Base-by-base conservation (phyloP, 164 flowering plant species). In the Warburgia ugandensis region DNA sequence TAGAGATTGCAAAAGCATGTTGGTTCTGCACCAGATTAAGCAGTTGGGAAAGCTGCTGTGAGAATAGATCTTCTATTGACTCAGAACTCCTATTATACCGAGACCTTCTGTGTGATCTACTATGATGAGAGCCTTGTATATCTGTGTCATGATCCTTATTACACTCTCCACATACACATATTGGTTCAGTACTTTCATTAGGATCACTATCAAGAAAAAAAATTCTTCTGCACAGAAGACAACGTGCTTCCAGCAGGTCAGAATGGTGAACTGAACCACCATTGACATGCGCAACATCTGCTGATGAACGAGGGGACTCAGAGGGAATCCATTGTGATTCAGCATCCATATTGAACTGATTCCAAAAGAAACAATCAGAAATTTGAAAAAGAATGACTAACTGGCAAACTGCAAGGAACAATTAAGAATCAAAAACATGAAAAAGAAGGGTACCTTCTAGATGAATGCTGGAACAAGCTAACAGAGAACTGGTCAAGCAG, bases 111-210 rank as follows among this genome's bases (percentile, higher is more conserved):
- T 14, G 64, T 5, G 10, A 5, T 57, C 74, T 69, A 52, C 75
- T 67, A 54, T 5, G 64, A 55, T 45, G 73, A 46, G 65, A 54
- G 23, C 60, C 64, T 16, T 26, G 77, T 2, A 50, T 13, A 1
- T 80, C 63, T 27, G 72, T 46, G 27, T 60, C 80, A 31, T 59
- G 42, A 67, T 85, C 80, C 60, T 80, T 86, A 52, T 78, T 81
- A 69, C 97, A 89, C 43, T 84, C 86, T 30, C 80, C 77, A 57
- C 97, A 86, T 29, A 82, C 17, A 32, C 57, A 59, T 25, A 71
- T 31, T 47, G 62, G 39, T 60, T 74, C 81, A 46, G 39, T 54
- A 56, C 65, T 73, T 17, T 55, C 63, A 41, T 45, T 39, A 3
- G 31, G 56, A 45, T 70, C 80, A 60, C 55, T 67, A 26, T 73